Percentiles rank a stretch among this genome's conserved stretches.
These are phyloP conservation scores for Monosporascus sp. DNA, from an alignment of 2,329 filamentous ascomycete genomes.

Conservation along the genomic window DNA sequence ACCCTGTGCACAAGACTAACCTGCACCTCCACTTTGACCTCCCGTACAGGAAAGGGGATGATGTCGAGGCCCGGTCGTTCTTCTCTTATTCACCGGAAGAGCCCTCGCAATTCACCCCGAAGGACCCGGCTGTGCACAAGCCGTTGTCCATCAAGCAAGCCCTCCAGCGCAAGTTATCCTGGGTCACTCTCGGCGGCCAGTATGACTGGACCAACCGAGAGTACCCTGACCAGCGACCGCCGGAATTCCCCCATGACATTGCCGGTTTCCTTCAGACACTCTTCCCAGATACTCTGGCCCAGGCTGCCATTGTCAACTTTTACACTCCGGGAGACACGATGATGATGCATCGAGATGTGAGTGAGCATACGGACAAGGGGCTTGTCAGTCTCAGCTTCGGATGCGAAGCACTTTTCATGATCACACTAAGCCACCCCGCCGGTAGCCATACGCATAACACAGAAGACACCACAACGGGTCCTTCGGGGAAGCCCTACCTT, in stretches of 20 bases:
- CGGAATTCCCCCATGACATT: slow-evolving; percentile 70
- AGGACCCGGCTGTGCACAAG: slow-evolving; percentile 69
- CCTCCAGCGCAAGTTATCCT: slow-evolving; percentile 76
- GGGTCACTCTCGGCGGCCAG: slow-evolving; percentile 91
- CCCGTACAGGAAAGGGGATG: slow-evolving; percentile 43
- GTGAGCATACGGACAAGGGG: slow-evolving; percentile 72
- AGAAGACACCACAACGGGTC: slow-evolving; percentile 12
- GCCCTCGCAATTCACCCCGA: slow-evolving; percentile 57
- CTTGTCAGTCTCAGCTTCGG: slow-evolving; percentile 84
- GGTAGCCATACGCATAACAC: slow-evolving; percentile 16
- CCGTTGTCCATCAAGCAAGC: slow-evolving; percentile 65
- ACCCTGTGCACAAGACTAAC: slow-evolving; percentile 76
- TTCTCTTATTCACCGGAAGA: slow-evolving; percentile 46
- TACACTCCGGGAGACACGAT: slow-evolving; percentile 89
- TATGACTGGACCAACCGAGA: slow-evolving; percentile 91
- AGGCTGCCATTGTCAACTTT: slow-evolving; percentile 91
- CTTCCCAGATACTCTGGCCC: slow-evolving; percentile 72
- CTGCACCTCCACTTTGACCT: slow-evolving; percentile 78
- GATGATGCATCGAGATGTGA: slow-evolving; percentile 90
- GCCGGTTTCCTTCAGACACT: slow-evolving; percentile 59
- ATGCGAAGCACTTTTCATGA: slow-evolving; percentile 85
- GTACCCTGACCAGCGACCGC: slow-evolving; percentile 66
- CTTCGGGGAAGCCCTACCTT: slow-evolving; percentile 43
- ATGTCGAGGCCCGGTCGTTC: slow-evolving; percentile 39
- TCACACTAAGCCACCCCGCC: slow-evolving; percentile 54